These are phyloP conservation scores for Sclerotinia nivalis DNA, from an alignment of 2,329 filamentous ascomycete species.

Conservation along the genomic window DNA sequence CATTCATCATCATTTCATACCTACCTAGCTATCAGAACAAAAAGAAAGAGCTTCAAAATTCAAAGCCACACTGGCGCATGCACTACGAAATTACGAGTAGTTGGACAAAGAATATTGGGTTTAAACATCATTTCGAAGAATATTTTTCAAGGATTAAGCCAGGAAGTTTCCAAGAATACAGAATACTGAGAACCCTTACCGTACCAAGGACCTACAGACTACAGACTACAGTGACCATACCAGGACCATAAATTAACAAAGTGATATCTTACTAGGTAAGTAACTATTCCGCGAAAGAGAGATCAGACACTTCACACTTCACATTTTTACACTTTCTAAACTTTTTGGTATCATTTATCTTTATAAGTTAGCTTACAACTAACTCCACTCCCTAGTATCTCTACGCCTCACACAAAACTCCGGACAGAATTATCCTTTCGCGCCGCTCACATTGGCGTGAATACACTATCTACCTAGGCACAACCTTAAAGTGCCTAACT, in stretches of 20 bases:
- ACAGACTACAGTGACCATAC: not conserved
- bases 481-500: constrained; percentile 1
- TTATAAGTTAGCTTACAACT: too few species aligned
- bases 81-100: too few species aligned
- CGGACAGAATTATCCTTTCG: not conserved
- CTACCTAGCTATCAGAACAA: not conserved
- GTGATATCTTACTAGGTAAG: not conserved
- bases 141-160: not conserved
- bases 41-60: not conserved
- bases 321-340: too few species aligned
- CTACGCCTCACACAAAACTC: not conserved
- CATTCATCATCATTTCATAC: too few species aligned
- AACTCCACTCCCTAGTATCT: not conserved
- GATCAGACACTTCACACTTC: too few species aligned
- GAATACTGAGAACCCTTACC: not conserved
- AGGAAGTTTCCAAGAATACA: not conserved
- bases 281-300: too few species aligned
- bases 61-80: not conserved
- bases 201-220: not conserved
- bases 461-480: not conserved
- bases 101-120: not conserved
- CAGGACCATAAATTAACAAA: not conserved
- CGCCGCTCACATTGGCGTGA: not conserved
- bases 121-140: not conserved
- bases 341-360: too few species aligned